Base-by-base conservation (phyloP, 2,329 filamentous ascomycete genomes). In the Phaeosphaeriaceae sp. region DNA sequence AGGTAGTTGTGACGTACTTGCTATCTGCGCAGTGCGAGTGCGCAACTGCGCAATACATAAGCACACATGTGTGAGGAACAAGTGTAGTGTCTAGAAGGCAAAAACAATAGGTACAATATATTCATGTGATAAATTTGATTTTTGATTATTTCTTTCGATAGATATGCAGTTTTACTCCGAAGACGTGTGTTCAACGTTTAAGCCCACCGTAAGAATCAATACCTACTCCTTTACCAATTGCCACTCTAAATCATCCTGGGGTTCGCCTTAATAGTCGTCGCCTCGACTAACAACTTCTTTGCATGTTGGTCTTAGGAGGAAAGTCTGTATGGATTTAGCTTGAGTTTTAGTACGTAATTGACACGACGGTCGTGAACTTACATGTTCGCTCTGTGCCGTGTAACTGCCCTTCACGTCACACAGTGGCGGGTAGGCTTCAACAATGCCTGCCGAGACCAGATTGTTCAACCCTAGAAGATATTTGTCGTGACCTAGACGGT, bases 381-480 rank as follows among this genome's bases (percentile, higher is more conserved):
- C 92, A 78, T 97, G 92, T 80, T 97, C 92, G 71, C 86, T 96
- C 73, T 97, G 92, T 57, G 92, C 93, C 20, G 92, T 95, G 74
- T 96, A 96, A 20, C 90, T 95, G 50, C 93, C 93, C 82, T 95
- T 96, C 76, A 92, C 87, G 77, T 97, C 92, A 62, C 89, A 87
- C 63, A 97, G 79, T 23, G 92, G 92, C 32, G 92, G 91, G 71
- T 97, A 97, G 35, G 89, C 86, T 76, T 97, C 90, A 35, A 97
- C 90, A 62, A 97, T 89, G 50, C 91, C 92, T 49, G 81, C 85
- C 34, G 85, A 81, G 38, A 97, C 91, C 34, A 97, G 81, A 68
- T 87, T 93, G 76, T 96, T 96, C 73, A 97, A 79, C 37, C 92
- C 92, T 6, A 96, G 81, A 30, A 96, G 83, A 71, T 97, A 97